These are phyloP conservation scores for Exobasidium rhododendri DNA, from an alignment of 1,284 basidiomycete species.

Conservation along the genomic window DNA sequence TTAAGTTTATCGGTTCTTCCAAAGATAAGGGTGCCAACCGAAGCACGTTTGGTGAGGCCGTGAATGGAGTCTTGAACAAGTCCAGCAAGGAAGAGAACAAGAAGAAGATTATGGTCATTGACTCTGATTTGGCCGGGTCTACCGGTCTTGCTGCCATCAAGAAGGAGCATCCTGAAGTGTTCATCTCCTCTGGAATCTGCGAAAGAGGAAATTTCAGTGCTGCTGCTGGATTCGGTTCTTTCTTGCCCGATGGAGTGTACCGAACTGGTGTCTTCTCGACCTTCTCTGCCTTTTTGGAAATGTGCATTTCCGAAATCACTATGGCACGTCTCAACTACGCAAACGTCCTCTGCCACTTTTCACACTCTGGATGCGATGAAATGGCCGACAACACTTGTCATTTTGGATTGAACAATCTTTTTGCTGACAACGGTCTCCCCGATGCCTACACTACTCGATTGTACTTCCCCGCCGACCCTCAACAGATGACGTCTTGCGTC, in stretches of 20 bases:
- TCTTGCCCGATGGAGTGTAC: slow-evolving; percentile 25
- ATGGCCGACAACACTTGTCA: slow-evolving; percentile 71
- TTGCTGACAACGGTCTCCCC: slow-evolving; percentile 76
- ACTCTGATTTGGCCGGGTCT: slow-evolving; percentile 80
- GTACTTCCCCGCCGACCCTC: slow-evolving; percentile 78
- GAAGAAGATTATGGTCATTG: slow-evolving; percentile 75
- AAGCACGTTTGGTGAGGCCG: slow-evolving; percentile 76
- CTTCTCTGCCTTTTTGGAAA: slow-evolving; percentile 82
- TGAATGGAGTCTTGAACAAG: slow-evolving; percentile 70
- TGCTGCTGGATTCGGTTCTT: slow-evolving; percentile 75
- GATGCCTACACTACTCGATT: slow-evolving; percentile 69
- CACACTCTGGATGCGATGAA: slow-evolving; percentile 71
- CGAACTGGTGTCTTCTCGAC: slow-evolving; percentile 66
- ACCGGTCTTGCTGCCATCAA: slow-evolving; percentile 80
- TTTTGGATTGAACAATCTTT: slow-evolving; percentile 70
- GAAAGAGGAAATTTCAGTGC: slow-evolving; percentile 77
- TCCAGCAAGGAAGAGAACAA: slow-evolving; percentile 58
- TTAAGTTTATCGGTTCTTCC: slow-evolving; percentile 66
- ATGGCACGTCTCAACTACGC: slow-evolving; percentile 66
- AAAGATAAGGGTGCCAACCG: slow-evolving; percentile 74
- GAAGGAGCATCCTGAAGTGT: slow-evolving; percentile 80
- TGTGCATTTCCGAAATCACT: slow-evolving; percentile 80
- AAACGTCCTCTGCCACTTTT: slow-evolving; percentile 80
- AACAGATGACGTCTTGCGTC: slow-evolving; percentile 74
- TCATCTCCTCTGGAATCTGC: slow-evolving; percentile 77